Evolutionary conservation across 1,139 yeast species (phyloP).

Genomic region (Yamadazyma taylorii): DNA sequence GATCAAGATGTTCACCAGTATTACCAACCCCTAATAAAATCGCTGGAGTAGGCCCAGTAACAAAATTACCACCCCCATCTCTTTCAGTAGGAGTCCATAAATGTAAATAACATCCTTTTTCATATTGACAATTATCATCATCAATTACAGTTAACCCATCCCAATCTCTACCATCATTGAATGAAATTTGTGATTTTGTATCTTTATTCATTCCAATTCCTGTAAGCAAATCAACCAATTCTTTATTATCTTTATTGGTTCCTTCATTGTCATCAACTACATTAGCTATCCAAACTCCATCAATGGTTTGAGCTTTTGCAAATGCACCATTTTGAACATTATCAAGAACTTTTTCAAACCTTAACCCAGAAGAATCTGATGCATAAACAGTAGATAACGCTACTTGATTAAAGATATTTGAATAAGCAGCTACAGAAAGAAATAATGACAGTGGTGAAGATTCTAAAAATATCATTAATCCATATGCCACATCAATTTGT

Average conservation of each 20-base stretch:
- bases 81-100: constrained; percentile 49
- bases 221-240: constrained; percentile 27
- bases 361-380: constrained; percentile 65
- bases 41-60: constrained; percentile 74
- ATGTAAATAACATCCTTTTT: constrained; percentile 57
- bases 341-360: constrained; percentile 48
- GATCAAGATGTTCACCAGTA: constrained; percentile 38
- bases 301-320: constrained; percentile 58
- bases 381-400: constrained; percentile 46
- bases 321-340: constrained; percentile 45
- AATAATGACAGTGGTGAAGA: constrained; percentile 59
- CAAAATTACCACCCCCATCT: constrained; percentile 55
- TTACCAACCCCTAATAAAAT: constrained; percentile 62
- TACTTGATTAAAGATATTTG: constrained; percentile 15
- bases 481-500: constrained; percentile 42
- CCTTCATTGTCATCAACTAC: constrained; percentile 23
- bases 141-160: constrained; percentile 42
- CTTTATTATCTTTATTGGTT: constrained; percentile 18
- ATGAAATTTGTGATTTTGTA: constrained; percentile 40
- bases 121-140: constrained; percentile 47
- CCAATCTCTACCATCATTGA: constrained; percentile 72
- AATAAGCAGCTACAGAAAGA: constrained; percentile 40
- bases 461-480: constrained; percentile 52
- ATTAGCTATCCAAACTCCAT: constrained; percentile 71
- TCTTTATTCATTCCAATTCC: constrained; percentile 25